These are phyloP conservation scores for Apophysomyces variabilis DNA, from an alignment of 371 early-diverging fungal species.

Conservation along the genomic window DNA sequence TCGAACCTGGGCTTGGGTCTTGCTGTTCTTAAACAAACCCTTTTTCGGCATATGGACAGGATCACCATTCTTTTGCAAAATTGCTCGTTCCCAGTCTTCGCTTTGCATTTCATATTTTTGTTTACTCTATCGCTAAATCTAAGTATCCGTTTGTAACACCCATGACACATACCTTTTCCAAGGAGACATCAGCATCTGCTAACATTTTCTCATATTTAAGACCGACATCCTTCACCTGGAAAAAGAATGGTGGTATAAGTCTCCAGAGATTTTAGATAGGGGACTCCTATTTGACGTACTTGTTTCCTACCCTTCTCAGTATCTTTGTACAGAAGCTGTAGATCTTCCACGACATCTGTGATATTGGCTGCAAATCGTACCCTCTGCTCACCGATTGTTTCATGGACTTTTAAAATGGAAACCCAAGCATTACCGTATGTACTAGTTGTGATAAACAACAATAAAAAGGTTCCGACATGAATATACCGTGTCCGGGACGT, in stretches of 20 bases:
- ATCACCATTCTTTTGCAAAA: conserved; percentile 68
- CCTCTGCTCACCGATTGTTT: conserved; percentile 74
- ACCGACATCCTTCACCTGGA: conserved; percentile 78
- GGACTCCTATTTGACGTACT: conserved; percentile 38
- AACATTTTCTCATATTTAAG: conserved; percentile 70
- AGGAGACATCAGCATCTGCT: conserved; percentile 66
- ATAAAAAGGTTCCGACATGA: neutral
- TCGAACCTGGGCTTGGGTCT: conserved; percentile 57
- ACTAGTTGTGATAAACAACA: conserved; percentile 18
- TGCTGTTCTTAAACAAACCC: conserved; percentile 57
- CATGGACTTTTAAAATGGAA: conserved; percentile 74
- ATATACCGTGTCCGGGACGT: neutral
- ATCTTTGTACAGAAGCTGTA: conserved; percentile 69
- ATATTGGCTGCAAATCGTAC: conserved; percentile 65
- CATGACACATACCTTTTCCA: conserved; percentile 71
- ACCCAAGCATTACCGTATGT: conserved; percentile 67
- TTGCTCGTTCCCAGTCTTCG: conserved; percentile 82
- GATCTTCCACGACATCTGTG: conserved; percentile 72
- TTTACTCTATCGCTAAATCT: conserved; percentile 54
- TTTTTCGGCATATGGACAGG: conserved; percentile 54
- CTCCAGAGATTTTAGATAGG: neutral
- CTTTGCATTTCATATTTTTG: conserved; percentile 73
- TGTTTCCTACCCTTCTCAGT: conserved; percentile 83
- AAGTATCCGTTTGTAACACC: neutral
- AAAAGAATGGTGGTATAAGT: neutral